Conservation (phyloP, 768 basidiomycete genomes). For the Leccinum arenicola region DNA sequence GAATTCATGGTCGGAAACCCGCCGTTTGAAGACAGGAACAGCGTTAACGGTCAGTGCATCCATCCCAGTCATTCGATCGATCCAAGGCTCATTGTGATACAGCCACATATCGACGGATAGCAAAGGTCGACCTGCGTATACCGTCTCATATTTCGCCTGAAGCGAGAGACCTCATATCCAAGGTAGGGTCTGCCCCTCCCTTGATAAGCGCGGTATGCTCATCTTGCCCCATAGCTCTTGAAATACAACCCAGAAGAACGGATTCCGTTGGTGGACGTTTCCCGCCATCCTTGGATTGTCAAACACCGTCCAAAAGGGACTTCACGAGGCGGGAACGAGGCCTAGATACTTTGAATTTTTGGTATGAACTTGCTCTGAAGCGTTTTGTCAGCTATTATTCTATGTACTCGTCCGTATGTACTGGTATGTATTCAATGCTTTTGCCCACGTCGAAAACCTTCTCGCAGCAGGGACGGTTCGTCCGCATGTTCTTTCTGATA, state of each 20-base stretch:
- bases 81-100: conserved; percentile 9
- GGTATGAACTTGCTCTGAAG: background rate
- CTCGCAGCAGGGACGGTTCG: background rate
- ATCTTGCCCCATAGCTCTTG: conserved; percentile 57
- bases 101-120: conserved; percentile 92
- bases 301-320: conserved; percentile 56
- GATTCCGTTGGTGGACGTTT: conserved; percentile 69
- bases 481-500: background rate
- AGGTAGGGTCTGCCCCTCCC: conserved; percentile 24
- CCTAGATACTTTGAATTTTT: conserved; percentile 6
- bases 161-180: conserved; percentile 45
- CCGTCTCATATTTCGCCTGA: conserved; percentile 41
- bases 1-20: conserved; percentile 88
- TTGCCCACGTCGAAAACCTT: background rate
- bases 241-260: conserved; percentile 78
- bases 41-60: conserved; percentile 62
- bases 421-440: conserved; percentile 1
- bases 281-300: conserved; percentile 84
- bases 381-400: background rate
- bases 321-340: conserved; percentile 28
- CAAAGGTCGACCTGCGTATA: conserved; percentile 72
- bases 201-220: conserved; percentile 10
- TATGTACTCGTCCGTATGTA: conserved; percentile 15
- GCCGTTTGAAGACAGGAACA: conserved; percentile 83
- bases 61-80: background rate